Percentiles rank a stretch among this genome's conserved stretches.
phyloP scores from a whole-genome alignment of 179 eudicot genomes.

The Sideroxylon spinosum region DNA sequence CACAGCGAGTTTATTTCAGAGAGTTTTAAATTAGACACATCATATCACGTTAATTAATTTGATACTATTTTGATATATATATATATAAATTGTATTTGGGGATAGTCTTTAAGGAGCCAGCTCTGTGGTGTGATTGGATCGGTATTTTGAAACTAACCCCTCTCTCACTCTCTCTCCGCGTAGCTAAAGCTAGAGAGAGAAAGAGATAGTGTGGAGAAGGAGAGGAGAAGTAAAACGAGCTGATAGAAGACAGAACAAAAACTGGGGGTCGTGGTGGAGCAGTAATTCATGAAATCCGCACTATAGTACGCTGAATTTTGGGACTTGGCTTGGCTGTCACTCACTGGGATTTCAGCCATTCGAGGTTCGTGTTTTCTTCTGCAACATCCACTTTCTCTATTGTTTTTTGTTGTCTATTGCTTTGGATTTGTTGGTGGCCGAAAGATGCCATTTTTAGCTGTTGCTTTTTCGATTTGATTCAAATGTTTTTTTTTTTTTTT shows the following conservation, averaged over 20 bases:
- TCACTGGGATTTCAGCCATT: background rate
- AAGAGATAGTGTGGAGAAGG: background rate
- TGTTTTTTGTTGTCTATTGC: background rate
- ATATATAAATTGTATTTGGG: background rate
- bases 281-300: conserved; percentile 14
- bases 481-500: background rate
- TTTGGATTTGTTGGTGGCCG: background rate
- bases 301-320: conserved; percentile 21
- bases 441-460: background rate
- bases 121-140: conserved; percentile 13
- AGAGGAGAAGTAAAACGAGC: background rate
- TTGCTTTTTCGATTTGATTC: background rate
- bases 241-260: background rate
- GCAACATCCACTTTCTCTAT: background rate
- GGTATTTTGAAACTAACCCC: background rate
- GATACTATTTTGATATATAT: too few species aligned
- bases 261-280: background rate
- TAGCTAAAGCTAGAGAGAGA: conserved; percentile 15
- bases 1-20: conserved; percentile 2
- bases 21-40: background rate
- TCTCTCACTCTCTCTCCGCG: conserved; percentile 15
- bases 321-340: background rate
- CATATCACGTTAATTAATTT: background rate
- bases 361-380: conserved; percentile 16
- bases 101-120: conserved; percentile 17